Evolutionary conservation across 2,329 filamentous ascomycete genomes (phyloP), one percentile per base, ranked within the genome.

Genomic region (Xylariaceae sp.): DNA sequence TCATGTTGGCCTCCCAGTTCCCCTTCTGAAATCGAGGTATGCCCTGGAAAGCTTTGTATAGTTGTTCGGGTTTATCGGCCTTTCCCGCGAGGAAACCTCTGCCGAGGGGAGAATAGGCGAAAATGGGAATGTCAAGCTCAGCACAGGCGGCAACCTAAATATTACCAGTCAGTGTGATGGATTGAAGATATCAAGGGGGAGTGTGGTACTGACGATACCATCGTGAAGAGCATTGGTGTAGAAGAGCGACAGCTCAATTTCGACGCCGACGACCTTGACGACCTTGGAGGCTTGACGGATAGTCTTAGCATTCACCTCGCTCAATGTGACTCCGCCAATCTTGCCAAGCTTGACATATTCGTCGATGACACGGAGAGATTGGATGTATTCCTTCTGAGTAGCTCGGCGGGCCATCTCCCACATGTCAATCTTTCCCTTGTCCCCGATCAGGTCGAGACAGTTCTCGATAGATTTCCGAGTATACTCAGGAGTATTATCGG

Each of bases 61-160:
- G 4, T 25, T 55, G 47, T 16, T 48, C 49, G 14, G 39, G 41
- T 14, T 44, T 45, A 27, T 49, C 35, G 25, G 42, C 17, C 42
- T 47, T 49, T 12, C 53, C 53, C 5, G 53, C 52, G 2, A 55
- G 44, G 21, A 55, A 44, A 5, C 52, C 47, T 34, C 44, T 42
- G 45, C 77, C 74, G 1, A 82, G 66, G 3, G 79, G 77, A 19
- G 54, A 49, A 37, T 50, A 81, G 0, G 74, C 75, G 5, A 79
- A 61, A 34, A 82, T 69, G 0, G 77, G 73, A 35, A 83, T 81
- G 8, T 67, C 67, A 3, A 77, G 62, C 55, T 82, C 74, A 1
- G 49, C 56, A 47, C 69, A 71, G 1, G 64, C 54, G 6, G 55
- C 55, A 5, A 32, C 27, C 27, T 32, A 16, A 32, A 16, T 12